Conservation (phyloP, 2,329 filamentous ascomycete species). For the Leptographium radiaticola region DNA sequence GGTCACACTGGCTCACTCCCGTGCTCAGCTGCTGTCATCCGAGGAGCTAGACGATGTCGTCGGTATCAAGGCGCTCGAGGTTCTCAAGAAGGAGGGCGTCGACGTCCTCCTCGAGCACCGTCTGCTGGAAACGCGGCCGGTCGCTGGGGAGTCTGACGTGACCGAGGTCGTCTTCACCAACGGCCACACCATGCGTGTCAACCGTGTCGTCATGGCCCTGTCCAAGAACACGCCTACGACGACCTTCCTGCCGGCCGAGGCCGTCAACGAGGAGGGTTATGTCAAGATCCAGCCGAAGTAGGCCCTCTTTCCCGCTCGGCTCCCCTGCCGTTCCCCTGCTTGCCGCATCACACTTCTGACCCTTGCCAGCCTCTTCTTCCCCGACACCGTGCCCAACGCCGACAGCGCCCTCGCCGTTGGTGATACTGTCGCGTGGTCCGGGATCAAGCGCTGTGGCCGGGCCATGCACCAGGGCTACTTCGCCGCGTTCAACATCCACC, state of each 20-base stretch:
- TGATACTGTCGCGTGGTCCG: constrained; percentile 58
- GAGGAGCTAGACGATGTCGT: constrained; percentile 60
- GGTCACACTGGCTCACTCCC: constrained; percentile 65
- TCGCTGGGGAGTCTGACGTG: constrained; percentile 26
- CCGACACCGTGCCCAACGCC: constrained; percentile 39
- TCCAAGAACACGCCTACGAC: constrained; percentile 51
- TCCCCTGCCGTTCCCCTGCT: not conserved
- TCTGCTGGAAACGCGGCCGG: constrained; percentile 33
- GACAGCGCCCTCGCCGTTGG: constrained; percentile 54
- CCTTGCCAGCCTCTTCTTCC: constrained; percentile 37
- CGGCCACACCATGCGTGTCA: constrained; percentile 44
- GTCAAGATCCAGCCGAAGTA: constrained; percentile 48
- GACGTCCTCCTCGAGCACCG: constrained; percentile 50
- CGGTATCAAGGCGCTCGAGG: constrained; percentile 45
- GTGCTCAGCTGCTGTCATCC: constrained; percentile 55
- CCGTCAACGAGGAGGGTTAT: constrained; percentile 51
- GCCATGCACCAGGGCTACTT: constrained; percentile 63
- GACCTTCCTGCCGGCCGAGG: constrained; percentile 43
- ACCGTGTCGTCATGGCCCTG: constrained; percentile 57
- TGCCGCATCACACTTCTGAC: not conserved
- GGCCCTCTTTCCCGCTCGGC: not conserved
- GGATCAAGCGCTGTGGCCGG: constrained; percentile 66
- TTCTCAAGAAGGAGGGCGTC: constrained; percentile 50
- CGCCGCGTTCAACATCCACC: constrained; percentile 54
- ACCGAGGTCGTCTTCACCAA: constrained; percentile 43